These are phyloP conservation scores for Didymella lethalis DNA, from an alignment of 2,329 filamentous ascomycete genomes.

Conservation along the genomic window DNA sequence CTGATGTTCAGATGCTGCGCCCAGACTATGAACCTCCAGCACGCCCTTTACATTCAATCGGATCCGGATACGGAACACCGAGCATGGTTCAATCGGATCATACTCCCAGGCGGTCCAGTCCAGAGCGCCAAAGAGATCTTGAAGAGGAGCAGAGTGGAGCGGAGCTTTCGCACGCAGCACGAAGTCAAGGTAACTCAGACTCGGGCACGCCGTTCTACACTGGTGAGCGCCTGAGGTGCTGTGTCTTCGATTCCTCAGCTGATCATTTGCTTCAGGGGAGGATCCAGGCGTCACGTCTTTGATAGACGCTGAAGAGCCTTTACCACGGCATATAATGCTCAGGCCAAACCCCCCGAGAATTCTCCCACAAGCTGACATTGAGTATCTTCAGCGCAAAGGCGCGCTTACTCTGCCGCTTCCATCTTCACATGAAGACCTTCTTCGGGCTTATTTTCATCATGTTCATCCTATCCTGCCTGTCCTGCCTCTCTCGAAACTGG, in stretches of 20 bases:
- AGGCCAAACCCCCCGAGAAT: slow-evolving; percentile 1
- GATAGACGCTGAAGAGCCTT: slow-evolving; percentile 9
- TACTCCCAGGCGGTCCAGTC: background rate
- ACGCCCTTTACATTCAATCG: background rate
- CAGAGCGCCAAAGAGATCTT: slow-evolving; percentile 15
- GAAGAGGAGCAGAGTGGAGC: slow-evolving; percentile 21
- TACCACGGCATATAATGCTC: slow-evolving; percentile 17
- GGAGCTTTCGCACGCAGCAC: slow-evolving; percentile 15
- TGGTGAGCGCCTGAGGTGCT: background rate
- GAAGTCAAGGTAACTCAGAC: slow-evolving; percentile 5
- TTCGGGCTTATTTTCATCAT: slow-evolving; percentile 15
- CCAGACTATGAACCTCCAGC: background rate
- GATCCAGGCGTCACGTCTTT: slow-evolving; percentile 14
- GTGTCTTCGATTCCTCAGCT: background rate
- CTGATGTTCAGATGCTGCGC: background rate
- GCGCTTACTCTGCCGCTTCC: background rate
- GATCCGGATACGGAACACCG: background rate
- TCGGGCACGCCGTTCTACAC: slow-evolving; percentile 20
- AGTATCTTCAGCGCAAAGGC: slow-evolving; percentile 15
- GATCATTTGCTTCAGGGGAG: slow-evolving; percentile 5
- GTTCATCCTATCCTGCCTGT: slow-evolving; percentile 14
- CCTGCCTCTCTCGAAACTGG: slow-evolving; percentile 3
- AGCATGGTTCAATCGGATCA: background rate
- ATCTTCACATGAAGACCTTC: slow-evolving; percentile 10
- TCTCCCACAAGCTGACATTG: slow-evolving; percentile 8